Percentiles rank a stretch among this genome's conserved stretches.
These are phyloP conservation scores for Pleurotus salmoneostramineus DNA, from an alignment of 768 basidiomycete species.

Conservation along the genomic window DNA sequence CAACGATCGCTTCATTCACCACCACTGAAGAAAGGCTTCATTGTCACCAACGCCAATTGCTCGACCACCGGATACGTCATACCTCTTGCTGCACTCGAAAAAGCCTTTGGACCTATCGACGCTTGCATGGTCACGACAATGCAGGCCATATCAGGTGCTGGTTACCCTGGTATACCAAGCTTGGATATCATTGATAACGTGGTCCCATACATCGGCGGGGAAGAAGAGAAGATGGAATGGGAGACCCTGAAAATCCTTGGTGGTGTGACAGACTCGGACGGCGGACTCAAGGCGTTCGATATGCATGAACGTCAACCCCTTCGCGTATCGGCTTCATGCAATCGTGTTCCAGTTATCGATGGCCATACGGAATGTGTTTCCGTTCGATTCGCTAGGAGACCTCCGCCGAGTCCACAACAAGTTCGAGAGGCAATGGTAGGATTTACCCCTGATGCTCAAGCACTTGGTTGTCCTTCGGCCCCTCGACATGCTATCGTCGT, in stretches of 20 bases:
- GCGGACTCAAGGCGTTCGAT: slow-evolving; percentile 66
- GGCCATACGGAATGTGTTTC: slow-evolving; percentile 93
- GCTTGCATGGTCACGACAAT: slow-evolving; percentile 89
- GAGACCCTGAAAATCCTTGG: slow-evolving; percentile 97
- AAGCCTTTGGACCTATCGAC: slow-evolving; percentile 91
- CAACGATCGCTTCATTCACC: slow-evolving; percentile 71
- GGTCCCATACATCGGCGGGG: slow-evolving; percentile 90
- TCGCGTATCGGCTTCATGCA: slow-evolving; percentile 90
- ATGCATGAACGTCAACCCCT: slow-evolving; percentile 79
- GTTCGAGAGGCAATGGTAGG: slow-evolving; percentile 75
- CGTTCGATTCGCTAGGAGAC: slow-evolving; percentile 73
- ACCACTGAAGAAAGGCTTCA: slow-evolving; percentile 79
- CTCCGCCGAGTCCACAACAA: slow-evolving; percentile 83
- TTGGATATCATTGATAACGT: slow-evolving; percentile 96
- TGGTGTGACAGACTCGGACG: slow-evolving; percentile 57
- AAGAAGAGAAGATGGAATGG: slow-evolving; percentile 99
- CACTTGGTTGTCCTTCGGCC: slow-evolving; percentile 77
- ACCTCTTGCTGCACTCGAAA: slow-evolving; percentile 88
- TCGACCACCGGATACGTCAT: slow-evolving; percentile 91
- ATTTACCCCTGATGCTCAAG: slow-evolving; percentile 75
- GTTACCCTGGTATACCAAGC: slow-evolving; percentile 91
- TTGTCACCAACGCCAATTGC: slow-evolving; percentile 98
- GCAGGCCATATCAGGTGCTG: slow-evolving; percentile 96
- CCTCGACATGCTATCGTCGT: slow-evolving; percentile 83
- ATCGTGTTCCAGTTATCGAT: slow-evolving; percentile 93